phyloP scores from a whole-genome alignment of 441 rosid species.

The Bruguiera hainesii region DNA sequence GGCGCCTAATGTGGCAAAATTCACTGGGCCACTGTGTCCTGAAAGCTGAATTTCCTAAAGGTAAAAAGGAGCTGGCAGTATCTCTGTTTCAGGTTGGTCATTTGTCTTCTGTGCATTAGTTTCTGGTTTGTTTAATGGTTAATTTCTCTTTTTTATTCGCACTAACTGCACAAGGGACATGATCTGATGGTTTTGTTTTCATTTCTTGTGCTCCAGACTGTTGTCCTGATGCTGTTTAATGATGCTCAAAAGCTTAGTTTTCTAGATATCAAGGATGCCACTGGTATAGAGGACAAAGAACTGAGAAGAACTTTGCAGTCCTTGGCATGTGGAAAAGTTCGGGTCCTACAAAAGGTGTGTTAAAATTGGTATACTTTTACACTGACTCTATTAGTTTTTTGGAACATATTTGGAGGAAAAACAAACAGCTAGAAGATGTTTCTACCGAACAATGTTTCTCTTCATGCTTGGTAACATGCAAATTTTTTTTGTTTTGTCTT shows the following conservation, averaged over 20 bases:
- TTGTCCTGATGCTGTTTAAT: slow-evolving; percentile 95
- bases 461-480: too few relatives aligned
- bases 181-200: slow-evolving; percentile 22
- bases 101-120: not conserved
- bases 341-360: slow-evolving; percentile 85
- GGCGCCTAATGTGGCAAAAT: slow-evolving; percentile 99
- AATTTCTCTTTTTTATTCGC: slow-evolving; percentile 8
- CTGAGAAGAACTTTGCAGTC: slow-evolving; percentile 95
- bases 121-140: slow-evolving; percentile 3
- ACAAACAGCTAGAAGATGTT: too few relatives aligned
- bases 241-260: slow-evolving; percentile 91
- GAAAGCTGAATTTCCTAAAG: slow-evolving; percentile 89
- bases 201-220: slow-evolving; percentile 54
- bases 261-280: slow-evolving; percentile 92
- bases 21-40: slow-evolving; percentile 96
- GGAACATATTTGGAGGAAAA: too few relatives aligned
- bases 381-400: not conserved
- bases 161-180: not conserved
- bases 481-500: too few relatives aligned
- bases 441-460: too few relatives aligned
- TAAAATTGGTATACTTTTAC: not conserved
- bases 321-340: slow-evolving; percentile 97
- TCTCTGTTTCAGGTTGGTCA: slow-evolving; percentile 90
- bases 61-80: slow-evolving; percentile 95
- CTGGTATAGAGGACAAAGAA: slow-evolving; percentile 97